A percentile compares a stretch with the other conserved stretches of the same genome.
These are phyloP conservation scores for Medicago lupulina DNA, from an alignment of 306 rosid species.

Conservation along the genomic window DNA sequence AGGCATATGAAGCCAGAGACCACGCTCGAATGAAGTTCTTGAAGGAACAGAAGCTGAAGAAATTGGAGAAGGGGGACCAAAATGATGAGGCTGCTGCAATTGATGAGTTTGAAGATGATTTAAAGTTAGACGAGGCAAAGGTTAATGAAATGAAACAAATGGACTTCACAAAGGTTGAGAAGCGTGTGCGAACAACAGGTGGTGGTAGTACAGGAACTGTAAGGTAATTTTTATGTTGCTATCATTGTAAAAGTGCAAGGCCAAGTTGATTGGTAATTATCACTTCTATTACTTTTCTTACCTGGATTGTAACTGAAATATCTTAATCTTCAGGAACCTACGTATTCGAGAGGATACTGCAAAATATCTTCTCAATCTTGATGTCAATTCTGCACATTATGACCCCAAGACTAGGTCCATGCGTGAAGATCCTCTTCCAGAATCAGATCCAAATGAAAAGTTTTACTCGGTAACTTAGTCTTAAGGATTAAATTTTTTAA, in stretches of 20 bases:
- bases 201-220: slow-evolving; percentile 82
- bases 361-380: slow-evolving; percentile 46
- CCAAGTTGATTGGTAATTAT: background rate
- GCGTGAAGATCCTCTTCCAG: slow-evolving; percentile 78
- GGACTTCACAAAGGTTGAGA: slow-evolving; percentile 85
- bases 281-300: slow-evolving; percentile 17
- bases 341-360: slow-evolving; percentile 45
- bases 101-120: slow-evolving; percentile 62
- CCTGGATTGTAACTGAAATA: slow-evolving; percentile 20
- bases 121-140: slow-evolving; percentile 74
- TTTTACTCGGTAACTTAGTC: slow-evolving; percentile 52
- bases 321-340: slow-evolving; percentile 38
- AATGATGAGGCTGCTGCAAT: slow-evolving; percentile 41
- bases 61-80: slow-evolving; percentile 42
- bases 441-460: slow-evolving; percentile 74
- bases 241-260: slow-evolving; percentile 1
- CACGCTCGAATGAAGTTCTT: slow-evolving; percentile 41
- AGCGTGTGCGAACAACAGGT: slow-evolving; percentile 74
- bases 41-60: slow-evolving; percentile 39
- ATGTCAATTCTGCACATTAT: slow-evolving; percentile 37
- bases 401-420: slow-evolving; percentile 59
- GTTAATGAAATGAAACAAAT: slow-evolving; percentile 77
- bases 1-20: slow-evolving; percentile 42
- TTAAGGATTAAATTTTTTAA: background rate
- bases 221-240: slow-evolving; percentile 21